Evolutionary conservation across 2,329 filamentous ascomycete species (phyloP).

Genomic region (Claviceps sp.): DNA sequence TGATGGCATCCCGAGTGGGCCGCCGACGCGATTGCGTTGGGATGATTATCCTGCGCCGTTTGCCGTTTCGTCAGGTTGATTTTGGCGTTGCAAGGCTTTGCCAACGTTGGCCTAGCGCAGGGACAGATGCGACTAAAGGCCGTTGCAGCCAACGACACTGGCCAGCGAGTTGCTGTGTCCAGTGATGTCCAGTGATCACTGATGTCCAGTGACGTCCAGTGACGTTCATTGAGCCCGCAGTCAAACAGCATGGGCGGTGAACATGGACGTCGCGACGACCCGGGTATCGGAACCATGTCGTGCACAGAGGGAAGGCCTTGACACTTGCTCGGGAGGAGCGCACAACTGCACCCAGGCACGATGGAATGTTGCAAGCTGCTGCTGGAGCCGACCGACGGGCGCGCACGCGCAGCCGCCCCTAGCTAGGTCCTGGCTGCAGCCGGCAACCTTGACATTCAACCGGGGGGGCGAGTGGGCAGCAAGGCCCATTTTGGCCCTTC

Average conservation of each 20-base stretch:
- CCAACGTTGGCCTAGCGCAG: not conserved
- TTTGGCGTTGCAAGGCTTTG: not conserved
- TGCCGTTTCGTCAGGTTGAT: not conserved
- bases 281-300: no score
- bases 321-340: not conserved
- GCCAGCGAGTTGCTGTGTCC: not conserved
- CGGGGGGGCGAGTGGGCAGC: constrained; percentile 1
- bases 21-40: not conserved
- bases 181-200: no score
- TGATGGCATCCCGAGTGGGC: constrained; percentile 5
- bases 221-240: no score
- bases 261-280: not conserved
- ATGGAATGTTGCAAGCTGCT: constrained; percentile 2
- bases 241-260: not conserved
- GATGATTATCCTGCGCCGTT: not conserved
- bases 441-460: constrained; percentile 3
- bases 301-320: not conserved
- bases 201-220: no score
- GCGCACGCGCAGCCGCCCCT: constrained; percentile 2
- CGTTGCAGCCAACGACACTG: not conserved
- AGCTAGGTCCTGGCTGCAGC: constrained; percentile 3
- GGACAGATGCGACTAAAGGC: not conserved
- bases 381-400: constrained; percentile 3
- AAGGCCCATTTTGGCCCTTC: not conserved
- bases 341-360: not conserved